Conservation (phyloP, 2,329 filamentous ascomycete genomes). For the Keithomyces neogunnii region DNA sequence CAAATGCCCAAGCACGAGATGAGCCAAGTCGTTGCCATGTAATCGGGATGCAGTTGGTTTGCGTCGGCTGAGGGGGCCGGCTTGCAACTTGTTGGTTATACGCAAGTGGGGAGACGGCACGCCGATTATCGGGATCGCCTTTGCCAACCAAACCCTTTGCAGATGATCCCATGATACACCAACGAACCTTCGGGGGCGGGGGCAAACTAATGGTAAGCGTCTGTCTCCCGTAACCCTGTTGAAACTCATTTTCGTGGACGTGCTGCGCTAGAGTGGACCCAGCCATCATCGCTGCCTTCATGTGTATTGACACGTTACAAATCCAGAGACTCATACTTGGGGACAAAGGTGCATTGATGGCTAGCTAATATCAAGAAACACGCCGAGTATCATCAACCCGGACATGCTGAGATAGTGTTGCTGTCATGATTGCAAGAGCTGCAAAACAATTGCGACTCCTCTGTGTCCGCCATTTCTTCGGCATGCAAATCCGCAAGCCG, state of each 20-base stretch:
- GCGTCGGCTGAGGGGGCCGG: background rate
- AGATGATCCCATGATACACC: no score
- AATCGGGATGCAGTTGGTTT: background rate
- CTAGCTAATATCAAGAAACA: background rate
- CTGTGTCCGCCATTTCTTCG: constrained; percentile 1
- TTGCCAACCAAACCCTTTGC: no score
- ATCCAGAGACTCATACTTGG: background rate
- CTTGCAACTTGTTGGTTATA: background rate
- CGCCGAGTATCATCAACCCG: background rate
- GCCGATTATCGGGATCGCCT: background rate
- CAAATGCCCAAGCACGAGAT: background rate
- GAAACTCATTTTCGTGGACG: no score
- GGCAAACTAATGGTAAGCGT: no score
- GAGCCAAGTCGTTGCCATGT: background rate
- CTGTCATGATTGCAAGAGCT: background rate
- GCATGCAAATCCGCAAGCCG: background rate
- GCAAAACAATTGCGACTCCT: background rate
- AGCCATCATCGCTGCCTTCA: no score
- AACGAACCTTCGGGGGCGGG: no score
- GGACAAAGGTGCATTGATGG: background rate
- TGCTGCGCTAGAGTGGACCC: no score
- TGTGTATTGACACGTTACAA: no score
- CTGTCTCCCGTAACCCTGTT: no score
- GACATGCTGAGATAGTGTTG: background rate
- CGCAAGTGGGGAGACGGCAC: background rate